A percentile compares a stretch with the other conserved stretches of the same genome.
These are phyloP conservation scores for Pyronema omphalodes DNA, from an alignment of 495 filamentous ascomycete species.

Conservation along the genomic window DNA sequence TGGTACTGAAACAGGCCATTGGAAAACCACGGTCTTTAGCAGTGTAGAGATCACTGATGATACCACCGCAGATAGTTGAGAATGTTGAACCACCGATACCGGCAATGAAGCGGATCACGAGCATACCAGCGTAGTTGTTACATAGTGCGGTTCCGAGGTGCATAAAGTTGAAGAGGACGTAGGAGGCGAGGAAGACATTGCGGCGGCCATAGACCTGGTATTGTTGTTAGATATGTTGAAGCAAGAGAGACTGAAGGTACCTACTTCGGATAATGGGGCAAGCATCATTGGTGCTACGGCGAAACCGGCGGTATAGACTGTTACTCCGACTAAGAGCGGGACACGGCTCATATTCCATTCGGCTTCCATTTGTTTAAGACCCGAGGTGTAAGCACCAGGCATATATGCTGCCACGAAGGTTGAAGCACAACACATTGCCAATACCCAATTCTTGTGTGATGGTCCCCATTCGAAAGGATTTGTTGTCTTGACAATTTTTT, in stretches of 20 bases:
- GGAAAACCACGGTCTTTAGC: conserved; percentile 64
- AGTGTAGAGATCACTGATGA: conserved; percentile 76
- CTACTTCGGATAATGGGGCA: conserved; percentile 78
- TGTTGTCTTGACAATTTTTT: conserved; percentile 2
- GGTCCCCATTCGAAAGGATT: neutral
- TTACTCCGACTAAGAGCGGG: conserved; percentile 58
- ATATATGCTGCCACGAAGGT: conserved; percentile 66
- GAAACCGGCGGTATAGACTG: conserved; percentile 68
- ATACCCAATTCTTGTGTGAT: conserved; percentile 27
- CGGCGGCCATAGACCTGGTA: conserved; percentile 39
- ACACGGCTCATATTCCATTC: conserved; percentile 45
- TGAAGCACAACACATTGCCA: conserved; percentile 54
- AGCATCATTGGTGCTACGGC: conserved; percentile 75
- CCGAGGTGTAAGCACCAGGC: conserved; percentile 61
- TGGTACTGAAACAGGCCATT: conserved; percentile 70
- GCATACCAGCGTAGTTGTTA: conserved; percentile 47
- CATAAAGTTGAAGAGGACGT: conserved; percentile 35
- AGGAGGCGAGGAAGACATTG: conserved; percentile 61
- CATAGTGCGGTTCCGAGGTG: conserved; percentile 56
- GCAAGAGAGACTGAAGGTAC: conserved; percentile 5
- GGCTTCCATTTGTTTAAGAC: conserved; percentile 39
- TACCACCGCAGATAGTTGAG: conserved; percentile 80
- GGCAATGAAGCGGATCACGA: conserved; percentile 56
- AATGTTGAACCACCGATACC: conserved; percentile 67
- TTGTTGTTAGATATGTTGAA: neutral